These are phyloP conservation scores for Ambrosia hybrid DNA, from an alignment of 140 eudicot species.

Conservation along the genomic window DNA sequence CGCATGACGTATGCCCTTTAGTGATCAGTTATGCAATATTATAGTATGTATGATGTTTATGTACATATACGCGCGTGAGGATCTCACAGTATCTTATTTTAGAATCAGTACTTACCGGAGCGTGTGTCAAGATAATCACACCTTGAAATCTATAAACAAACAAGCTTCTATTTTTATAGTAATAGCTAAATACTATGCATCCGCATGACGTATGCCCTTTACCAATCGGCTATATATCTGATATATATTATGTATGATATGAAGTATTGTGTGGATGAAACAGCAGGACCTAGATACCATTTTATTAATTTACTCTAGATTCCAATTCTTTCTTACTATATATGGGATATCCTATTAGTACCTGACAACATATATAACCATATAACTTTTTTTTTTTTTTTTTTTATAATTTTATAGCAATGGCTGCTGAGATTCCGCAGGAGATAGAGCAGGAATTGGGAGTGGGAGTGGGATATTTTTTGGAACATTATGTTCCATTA, in stretches of 20 bases:
- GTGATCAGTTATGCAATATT: background rate
- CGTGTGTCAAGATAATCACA: background rate
- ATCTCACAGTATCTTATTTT: background rate
- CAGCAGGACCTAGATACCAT: background rate
- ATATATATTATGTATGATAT: background rate
- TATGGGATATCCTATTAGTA: background rate
- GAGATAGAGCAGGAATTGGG: background rate
- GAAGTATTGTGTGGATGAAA: background rate
- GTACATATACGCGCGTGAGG: background rate
- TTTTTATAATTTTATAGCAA: background rate
- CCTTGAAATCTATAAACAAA: background rate
- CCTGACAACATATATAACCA: background rate
- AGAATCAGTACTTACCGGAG: background rate
- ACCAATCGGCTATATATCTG: background rate
- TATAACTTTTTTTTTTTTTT: no score
- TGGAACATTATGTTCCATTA: background rate
- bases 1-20: slow-evolving; percentile 7
- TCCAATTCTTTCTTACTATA: background rate
- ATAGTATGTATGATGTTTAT: background rate
- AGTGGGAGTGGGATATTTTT: background rate
- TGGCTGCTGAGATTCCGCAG: background rate
- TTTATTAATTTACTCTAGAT: no score
- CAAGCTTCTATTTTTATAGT: background rate
- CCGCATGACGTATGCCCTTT: slow-evolving; percentile 17
- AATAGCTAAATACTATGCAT: background rate